Conservation (phyloP, 2,329 filamentous ascomycete species). For the Paraphoma chrysanthemicola region DNA sequence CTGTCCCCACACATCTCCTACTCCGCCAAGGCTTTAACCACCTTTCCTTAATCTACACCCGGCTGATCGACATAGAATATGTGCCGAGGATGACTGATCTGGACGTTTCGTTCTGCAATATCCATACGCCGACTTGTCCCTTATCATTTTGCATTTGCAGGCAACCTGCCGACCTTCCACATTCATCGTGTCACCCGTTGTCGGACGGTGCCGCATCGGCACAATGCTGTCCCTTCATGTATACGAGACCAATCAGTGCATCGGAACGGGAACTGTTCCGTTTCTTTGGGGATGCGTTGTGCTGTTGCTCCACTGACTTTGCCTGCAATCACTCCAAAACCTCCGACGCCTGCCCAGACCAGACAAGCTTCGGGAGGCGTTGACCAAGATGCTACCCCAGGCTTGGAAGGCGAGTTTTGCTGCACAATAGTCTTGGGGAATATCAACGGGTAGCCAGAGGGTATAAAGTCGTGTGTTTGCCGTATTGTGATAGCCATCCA, state of each 20-base stretch:
- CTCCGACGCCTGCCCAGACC: constrained; percentile 24
- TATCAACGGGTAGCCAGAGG: too few species aligned
- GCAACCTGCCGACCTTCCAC: constrained; percentile 19
- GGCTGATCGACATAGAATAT: constrained; percentile 25
- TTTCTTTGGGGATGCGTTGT: constrained; percentile 10
- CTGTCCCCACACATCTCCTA: constrained; percentile 7
- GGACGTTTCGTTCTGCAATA: constrained; percentile 16
- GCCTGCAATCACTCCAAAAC: constrained; percentile 23
- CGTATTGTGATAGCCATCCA: constrained; percentile 11
- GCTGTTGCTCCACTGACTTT: constrained; percentile 21
- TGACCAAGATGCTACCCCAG: too few species aligned
- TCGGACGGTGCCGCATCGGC: not conserved
- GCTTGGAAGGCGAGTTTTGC: too few species aligned
- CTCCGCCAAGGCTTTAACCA: constrained; percentile 23
- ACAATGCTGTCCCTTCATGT: too few species aligned
- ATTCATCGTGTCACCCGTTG: constrained; percentile 12
- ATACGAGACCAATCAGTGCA: constrained; percentile 11
- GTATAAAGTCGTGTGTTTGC: too few species aligned
- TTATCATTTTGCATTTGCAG: constrained; percentile 25
- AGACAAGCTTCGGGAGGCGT: too few species aligned
- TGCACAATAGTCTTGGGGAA: too few species aligned
- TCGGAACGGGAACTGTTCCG: constrained; percentile 14
- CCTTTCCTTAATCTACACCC: constrained; percentile 31
- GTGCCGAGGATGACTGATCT: constrained; percentile 23
- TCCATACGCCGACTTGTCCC: constrained; percentile 15